Base-by-base conservation (phyloP, 805 yeast genomes). In the Candida easanensis region DNA sequence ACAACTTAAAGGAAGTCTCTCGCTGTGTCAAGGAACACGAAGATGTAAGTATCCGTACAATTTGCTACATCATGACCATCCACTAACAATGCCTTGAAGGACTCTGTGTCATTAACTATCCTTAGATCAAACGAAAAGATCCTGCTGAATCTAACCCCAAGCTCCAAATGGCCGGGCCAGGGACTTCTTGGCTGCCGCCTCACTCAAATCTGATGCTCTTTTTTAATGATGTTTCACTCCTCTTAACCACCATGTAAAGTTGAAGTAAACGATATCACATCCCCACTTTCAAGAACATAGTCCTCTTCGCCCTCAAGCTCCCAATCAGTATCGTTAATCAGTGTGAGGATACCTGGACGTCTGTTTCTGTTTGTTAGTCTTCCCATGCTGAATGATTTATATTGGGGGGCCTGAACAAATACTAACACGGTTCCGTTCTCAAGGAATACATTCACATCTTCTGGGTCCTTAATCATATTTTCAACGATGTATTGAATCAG, bases 321-420 rank as follows among this genome's bases (percentile, higher is more conserved):
- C 98, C 98, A 91, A 66, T 91, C 99, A 0, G 95, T 81, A 60
- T 91, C 98, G 58, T 91, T 91, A 49, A 91, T 84, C 43, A 91
- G 72, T 9, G 93, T 96, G 48, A 91, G 69, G 36, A 91, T 88
- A 2, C 99, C 99, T 0, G 98, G 96, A 39, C 98, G 79, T 13
- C 88, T 80, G 25, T 4, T 5, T 14, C 4, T 21, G 9, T 18
- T 16, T 39, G 40, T 36, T 38, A 31, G 42, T 37, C 20, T n/a
- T 23, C 26, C 8, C 8, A 23, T 15, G 25, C 25, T 25, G 21
- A 30, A 14, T 23, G 6, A n/a, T n/a, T n/a, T 16, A 20, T 10
- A 20, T 13, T 14, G 5, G 26, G 21, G 10, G 10, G 10, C 10
- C 6, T 4, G 14, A 31, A 25, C 5, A 7, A 21, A 11, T 4